Conservation (phyloP, 352 stramenopile species). For the Globisporangium camurandrum region DNA sequence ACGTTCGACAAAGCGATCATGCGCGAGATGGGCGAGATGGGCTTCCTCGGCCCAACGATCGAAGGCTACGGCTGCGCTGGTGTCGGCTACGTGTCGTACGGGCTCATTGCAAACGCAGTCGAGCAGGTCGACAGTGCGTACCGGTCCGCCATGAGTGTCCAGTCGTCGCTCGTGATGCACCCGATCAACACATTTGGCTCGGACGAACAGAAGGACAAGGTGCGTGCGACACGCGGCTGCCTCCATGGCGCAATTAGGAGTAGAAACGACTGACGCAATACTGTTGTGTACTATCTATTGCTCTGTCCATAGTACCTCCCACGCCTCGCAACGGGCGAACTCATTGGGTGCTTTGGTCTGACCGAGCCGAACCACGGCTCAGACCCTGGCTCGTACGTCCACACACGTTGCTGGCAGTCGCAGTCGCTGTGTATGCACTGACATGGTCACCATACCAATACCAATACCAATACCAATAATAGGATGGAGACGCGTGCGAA, state of each 20-base stretch:
- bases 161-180: slow-evolving; percentile 97
- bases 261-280: background rate
- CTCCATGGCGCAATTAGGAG: background rate
- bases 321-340: slow-evolving; percentile 88
- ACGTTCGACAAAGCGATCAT: slow-evolving; percentile 93
- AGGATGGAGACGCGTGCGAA: slow-evolving; percentile 94
- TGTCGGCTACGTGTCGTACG: slow-evolving; percentile 95
- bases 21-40: slow-evolving; percentile 91
- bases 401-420: slow-evolving; percentile 1
- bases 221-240: slow-evolving; percentile 6
- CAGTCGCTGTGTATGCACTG: background rate
- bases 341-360: slow-evolving; percentile 97
- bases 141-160: slow-evolving; percentile 95
- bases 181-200: slow-evolving; percentile 97
- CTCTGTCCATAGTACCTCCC: slow-evolving; percentile 85
- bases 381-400: slow-evolving; percentile 84
- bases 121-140: slow-evolving; percentile 96
- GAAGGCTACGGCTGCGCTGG: slow-evolving; percentile 93
- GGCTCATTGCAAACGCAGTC: slow-evolving; percentile 94
- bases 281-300: background rate
- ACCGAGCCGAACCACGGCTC: slow-evolving; percentile 98
- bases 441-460: too few relatives aligned
- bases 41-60: slow-evolving; percentile 93
- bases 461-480: too few relatives aligned
- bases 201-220: slow-evolving; percentile 94